Evolutionary conservation across 345 rosid genomes (phyloP).

Genomic region (Schrenkiella parvula): DNA sequence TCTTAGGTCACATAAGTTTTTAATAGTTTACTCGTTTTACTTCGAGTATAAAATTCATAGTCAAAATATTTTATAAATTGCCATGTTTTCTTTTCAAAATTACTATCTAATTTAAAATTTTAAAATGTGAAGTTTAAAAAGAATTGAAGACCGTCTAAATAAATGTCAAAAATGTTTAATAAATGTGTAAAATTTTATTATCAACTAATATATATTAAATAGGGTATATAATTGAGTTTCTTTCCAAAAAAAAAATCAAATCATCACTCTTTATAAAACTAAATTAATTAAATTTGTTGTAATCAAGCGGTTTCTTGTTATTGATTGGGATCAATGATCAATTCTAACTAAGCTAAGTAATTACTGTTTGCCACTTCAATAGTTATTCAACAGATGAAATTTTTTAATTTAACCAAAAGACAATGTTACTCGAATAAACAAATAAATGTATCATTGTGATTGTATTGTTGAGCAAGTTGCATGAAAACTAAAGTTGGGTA

Average conservation of each 20-base stretch:
- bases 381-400: not conserved
- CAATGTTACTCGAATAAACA: not conserved
- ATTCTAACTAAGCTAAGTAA: not conserved
- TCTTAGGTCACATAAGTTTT: too few species aligned
- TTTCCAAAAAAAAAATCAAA: not conserved
- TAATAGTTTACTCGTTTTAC: too few species aligned
- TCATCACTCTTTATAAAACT: not conserved
- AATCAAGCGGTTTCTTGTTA: not conserved
- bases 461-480: conserved; percentile 6
- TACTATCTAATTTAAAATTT: too few species aligned
- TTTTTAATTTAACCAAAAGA: not conserved
- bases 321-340: not conserved
- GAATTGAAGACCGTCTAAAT: too few species aligned
- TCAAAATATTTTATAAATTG: too few species aligned
- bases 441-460: not conserved
- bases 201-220: too few species aligned
- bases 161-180: too few species aligned
- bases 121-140: too few species aligned
- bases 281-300: not conserved
- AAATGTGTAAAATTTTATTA: too few species aligned
- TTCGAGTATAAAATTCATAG: too few species aligned
- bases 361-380: not conserved
- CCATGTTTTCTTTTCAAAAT: too few species aligned
- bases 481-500: not conserved
- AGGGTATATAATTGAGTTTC: not conserved